phyloP scores from a whole-genome alignment of 78 protist species.

The slime mould (Dictyostelium discoideum) region DNA sequence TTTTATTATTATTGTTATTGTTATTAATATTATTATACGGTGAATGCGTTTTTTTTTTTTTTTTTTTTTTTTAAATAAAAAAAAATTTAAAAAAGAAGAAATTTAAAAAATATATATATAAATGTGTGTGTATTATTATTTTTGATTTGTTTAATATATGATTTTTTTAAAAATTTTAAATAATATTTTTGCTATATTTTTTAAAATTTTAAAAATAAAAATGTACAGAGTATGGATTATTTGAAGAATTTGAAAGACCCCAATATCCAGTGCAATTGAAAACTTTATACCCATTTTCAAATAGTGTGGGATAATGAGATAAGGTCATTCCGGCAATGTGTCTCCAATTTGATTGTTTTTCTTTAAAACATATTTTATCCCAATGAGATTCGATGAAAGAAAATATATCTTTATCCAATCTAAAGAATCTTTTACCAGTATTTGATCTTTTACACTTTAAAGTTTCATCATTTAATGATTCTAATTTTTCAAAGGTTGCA shows the following conservation, averaged over 20 bases:
- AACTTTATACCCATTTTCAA: neutral
- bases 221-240: neutral
- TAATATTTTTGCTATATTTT: neutral
- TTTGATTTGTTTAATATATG: neutral
- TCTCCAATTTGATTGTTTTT: conserved; percentile 8
- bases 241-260: neutral
- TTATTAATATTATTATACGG: no score
- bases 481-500: neutral
- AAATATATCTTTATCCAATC: neutral
- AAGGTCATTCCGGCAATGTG: neutral
- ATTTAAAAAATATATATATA: no score
- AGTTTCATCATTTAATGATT: neutral
- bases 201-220: neutral
- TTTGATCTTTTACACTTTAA: conserved; percentile 7
- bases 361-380: neutral
- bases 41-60: no score
- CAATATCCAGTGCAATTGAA: conserved; percentile 9
- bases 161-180: no score
- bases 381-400: neutral
- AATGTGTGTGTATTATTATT: no score
- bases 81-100: no score
- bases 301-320: neutral
- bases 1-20: no score
- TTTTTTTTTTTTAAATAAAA: no score
- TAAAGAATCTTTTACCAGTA: neutral